These are phyloP conservation scores for Alternaria sp. DNA, from an alignment of 2,329 filamentous ascomycete species.

Conservation along the genomic window DNA sequence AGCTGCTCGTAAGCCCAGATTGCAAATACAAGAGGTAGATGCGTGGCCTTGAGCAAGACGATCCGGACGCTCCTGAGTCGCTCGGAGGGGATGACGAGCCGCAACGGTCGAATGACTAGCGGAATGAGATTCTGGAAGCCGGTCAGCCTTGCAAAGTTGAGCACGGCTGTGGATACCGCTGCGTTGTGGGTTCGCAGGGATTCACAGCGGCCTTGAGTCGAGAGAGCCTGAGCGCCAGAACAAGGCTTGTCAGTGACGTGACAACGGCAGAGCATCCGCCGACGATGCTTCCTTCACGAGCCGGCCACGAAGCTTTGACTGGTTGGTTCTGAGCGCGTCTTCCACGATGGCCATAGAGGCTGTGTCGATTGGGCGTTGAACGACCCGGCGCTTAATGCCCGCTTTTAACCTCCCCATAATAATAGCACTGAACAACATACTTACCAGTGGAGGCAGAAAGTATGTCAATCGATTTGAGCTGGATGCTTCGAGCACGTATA, in stretches of 20 bases:
- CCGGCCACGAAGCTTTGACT: constrained; percentile 6
- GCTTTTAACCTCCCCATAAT: constrained; percentile 34
- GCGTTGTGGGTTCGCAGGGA: constrained; percentile 10
- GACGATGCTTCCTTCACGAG: constrained; percentile 4
- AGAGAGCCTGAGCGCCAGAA: constrained; percentile 38
- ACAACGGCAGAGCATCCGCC: constrained; percentile 7
- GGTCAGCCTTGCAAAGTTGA: constrained; percentile 39
- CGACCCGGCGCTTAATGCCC: constrained; percentile 43
- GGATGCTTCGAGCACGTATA: constrained; percentile 61
- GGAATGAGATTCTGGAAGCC: constrained; percentile 71
- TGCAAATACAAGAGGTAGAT: constrained; percentile 70
- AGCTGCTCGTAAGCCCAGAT: constrained; percentile 71
- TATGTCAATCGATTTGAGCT: constrained; percentile 58
- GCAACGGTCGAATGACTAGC: constrained; percentile 73
- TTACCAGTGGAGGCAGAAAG: constrained; percentile 56
- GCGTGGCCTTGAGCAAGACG: constrained; percentile 64
- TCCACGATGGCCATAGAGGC: constrained; percentile 28
- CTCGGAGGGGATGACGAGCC: constrained; percentile 70
- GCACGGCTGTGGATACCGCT: not conserved
- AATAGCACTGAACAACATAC: constrained; percentile 37
- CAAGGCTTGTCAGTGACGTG: constrained; percentile 23
- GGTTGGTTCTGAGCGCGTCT: constrained; percentile 25
- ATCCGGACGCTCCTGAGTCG: constrained; percentile 68
- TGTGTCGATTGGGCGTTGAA: constrained; percentile 35
- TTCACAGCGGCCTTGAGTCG: constrained; percentile 7